These are phyloP conservation scores for Ulota crispa DNA, from an alignment of 225 moss, liverwort and hornwort species.

Conservation along the genomic window DNA sequence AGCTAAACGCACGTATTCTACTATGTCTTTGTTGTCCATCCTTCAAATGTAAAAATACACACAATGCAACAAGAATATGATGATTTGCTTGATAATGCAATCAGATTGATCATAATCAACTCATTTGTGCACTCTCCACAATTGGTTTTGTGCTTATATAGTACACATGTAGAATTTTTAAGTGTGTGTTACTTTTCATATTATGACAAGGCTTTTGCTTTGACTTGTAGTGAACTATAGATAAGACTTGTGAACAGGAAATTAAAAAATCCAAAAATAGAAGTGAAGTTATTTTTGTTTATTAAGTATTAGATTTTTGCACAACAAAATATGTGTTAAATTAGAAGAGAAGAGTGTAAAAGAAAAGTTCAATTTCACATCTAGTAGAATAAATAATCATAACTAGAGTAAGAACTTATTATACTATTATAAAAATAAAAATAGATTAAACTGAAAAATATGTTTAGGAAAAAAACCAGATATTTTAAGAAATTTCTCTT, in stretches of 20 bases:
- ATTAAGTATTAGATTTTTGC: accelerated
- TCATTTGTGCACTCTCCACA: no score
- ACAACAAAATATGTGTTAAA: not conserved
- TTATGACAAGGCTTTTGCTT: not conserved
- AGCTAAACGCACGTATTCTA: not conserved
- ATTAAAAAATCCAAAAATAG: not conserved
- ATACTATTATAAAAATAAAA: no score
- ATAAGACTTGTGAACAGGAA: not conserved
- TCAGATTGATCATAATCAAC: not conserved
- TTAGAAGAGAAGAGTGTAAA: not conserved
- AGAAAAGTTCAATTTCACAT: not conserved
- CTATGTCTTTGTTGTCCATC: not conserved
- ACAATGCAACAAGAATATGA: not conserved
- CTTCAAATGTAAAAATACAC: not conserved
- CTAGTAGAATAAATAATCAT: accelerated
- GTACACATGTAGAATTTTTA: no score
- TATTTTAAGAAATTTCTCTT: no score
- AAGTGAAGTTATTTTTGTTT: accelerated
- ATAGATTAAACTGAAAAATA: no score
- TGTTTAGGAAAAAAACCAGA: no score
- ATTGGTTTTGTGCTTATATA: no score
- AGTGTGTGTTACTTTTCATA: not conserved
- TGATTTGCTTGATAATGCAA: not conserved
- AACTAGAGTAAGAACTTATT: no score
- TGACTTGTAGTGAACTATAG: not conserved